Evolutionary conservation across 108 stramenopile genomes (phyloP), one percentile per base, ranked within the genome.

Genomic region (Fragilaria crotonensis): DNA sequence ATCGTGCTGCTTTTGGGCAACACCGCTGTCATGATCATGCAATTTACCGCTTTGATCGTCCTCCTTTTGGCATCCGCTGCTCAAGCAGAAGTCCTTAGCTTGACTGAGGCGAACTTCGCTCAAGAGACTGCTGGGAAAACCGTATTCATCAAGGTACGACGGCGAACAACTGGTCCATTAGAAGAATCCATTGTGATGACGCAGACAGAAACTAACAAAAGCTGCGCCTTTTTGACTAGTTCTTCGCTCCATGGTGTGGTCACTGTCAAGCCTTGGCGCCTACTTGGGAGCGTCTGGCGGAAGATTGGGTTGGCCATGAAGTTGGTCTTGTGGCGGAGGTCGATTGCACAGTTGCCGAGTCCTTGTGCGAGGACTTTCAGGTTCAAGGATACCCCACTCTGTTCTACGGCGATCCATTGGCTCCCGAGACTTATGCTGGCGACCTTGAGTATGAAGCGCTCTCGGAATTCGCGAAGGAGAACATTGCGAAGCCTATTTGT

Each of bases 61-160:
- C n/a, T n/a, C n/a, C n/a, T n/a, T n/a, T n/a, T n/a, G n/a, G n/a
- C n/a, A n/a, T n/a, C n/a, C n/a, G 36, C 36, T 14, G 36, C 14
- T 7, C 7, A 41, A 11, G 36, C 11, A 41, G 36, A 41, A 11
- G 53, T 54, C 28, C 7, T 28, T 5, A 54, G 53, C 29, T 72
- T 92, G 33, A 88, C 83, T 2, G 66, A 82, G 26, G 80, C 72
- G 33, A 90, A 90, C 67, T 90, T 48, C 30, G 75, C 71, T 17
- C 33, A 58, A 27, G 55, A 57, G 45, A 92, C 90, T 1, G 49
- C 56, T 25, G 81, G 83, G 18, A 93, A 85, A 67, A 74, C 77
- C 18, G 79, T 88, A 21, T 84, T 89, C 48, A 62, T 89, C 63
- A 93, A 89, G 72, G 85, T 87, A 41, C 14, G 14, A 41, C 7